phyloP scores from a whole-genome alignment of 2,329 filamentous ascomycete species.

The Kalmusia sp. region DNA sequence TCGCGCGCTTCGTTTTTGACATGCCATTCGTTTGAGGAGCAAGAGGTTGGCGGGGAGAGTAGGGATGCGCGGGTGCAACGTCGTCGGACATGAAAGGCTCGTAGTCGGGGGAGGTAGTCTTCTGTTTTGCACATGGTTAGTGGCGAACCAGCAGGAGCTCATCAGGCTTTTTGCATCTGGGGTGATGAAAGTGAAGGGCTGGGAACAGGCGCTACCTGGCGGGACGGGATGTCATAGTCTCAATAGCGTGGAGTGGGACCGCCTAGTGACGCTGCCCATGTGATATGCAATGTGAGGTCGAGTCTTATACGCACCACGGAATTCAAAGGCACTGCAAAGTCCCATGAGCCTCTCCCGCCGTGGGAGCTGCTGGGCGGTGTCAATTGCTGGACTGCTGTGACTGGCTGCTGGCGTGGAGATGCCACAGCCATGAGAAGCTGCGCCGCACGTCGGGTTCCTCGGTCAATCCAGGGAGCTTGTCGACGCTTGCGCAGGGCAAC shows the following conservation, averaged over 20 bases:
- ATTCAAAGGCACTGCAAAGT: conserved; percentile 48
- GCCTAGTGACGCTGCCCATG: conserved; percentile 18
- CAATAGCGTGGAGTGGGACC: conserved; percentile 25
- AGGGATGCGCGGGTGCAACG: conserved; percentile 30
- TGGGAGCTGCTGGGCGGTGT: conserved; percentile 50
- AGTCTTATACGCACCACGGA: conserved; percentile 39
- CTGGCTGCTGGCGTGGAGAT: conserved; percentile 38
- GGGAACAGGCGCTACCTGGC: conserved; percentile 28
- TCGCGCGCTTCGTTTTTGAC: conserved; percentile 35
- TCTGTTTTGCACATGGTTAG: conserved; percentile 35
- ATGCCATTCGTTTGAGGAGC: conserved; percentile 44
- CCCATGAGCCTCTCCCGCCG: conserved; percentile 46
- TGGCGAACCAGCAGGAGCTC: conserved; percentile 10
- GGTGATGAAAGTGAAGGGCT: background rate
- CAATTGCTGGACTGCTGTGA: conserved; percentile 40
- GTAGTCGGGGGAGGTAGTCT: conserved; percentile 33
- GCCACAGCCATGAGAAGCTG: conserved; percentile 41
- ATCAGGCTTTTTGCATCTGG: conserved; percentile 2
- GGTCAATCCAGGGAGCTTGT: conserved; percentile 16
- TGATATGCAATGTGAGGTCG: conserved; percentile 15
- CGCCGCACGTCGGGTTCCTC: conserved; percentile 9
- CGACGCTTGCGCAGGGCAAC: conserved; percentile 9
- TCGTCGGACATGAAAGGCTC: conserved; percentile 47
- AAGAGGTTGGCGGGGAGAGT: conserved; percentile 41
- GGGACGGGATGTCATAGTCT: conserved; percentile 25